Evolutionary conservation across 2,329 filamentous ascomycete species (phyloP).

Genomic region (Scedosporium boydii): DNA sequence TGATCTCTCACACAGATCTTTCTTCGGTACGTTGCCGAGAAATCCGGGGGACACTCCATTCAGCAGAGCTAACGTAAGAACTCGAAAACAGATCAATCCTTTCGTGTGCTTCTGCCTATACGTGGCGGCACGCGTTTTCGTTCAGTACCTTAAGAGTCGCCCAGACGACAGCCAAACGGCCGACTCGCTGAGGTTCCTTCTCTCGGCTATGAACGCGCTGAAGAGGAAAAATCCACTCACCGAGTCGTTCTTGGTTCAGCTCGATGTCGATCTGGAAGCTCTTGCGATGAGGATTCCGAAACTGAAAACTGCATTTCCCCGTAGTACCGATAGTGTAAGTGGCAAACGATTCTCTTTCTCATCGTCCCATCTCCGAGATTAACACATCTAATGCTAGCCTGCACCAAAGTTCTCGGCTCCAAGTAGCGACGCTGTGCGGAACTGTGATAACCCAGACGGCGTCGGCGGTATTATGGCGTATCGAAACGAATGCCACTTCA

Average conservation of each 20-base stretch:
- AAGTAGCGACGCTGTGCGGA: slow-evolving; percentile 1
- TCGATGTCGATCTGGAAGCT: slow-evolving; percentile 83
- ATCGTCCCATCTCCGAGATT: neutral
- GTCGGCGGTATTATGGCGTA: slow-evolving; percentile 33
- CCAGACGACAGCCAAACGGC: slow-evolving; percentile 71
- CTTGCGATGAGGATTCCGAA: slow-evolving; percentile 53
- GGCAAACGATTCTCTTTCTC: neutral
- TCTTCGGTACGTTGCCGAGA: slow-evolving; percentile 52
- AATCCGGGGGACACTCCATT: neutral
- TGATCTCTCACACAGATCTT: slow-evolving; percentile 84
- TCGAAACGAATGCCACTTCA: slow-evolving; percentile 32
- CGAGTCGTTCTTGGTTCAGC: slow-evolving; percentile 86
- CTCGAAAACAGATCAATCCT: slow-evolving; percentile 65
- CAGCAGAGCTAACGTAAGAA: slow-evolving; percentile 13
- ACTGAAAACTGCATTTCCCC: slow-evolving; percentile 44
- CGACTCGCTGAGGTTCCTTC: slow-evolving; percentile 79
- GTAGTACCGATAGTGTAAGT: slow-evolving; percentile 42
- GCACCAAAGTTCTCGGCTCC: neutral
- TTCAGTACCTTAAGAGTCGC: slow-evolving; percentile 92
- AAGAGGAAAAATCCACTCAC: slow-evolving; percentile 84
- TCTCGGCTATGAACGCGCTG: slow-evolving; percentile 82
- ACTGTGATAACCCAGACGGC: slow-evolving; percentile 24
- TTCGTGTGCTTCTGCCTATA: slow-evolving; percentile 95
- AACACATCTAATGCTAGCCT: neutral
- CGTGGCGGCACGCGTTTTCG: slow-evolving; percentile 88